A percentile compares a stretch with the other conserved stretches of the same genome.
phyloP scores from a whole-genome alignment of 192 early-diverging fungal species.

The Haplosporangium gracile region DNA sequence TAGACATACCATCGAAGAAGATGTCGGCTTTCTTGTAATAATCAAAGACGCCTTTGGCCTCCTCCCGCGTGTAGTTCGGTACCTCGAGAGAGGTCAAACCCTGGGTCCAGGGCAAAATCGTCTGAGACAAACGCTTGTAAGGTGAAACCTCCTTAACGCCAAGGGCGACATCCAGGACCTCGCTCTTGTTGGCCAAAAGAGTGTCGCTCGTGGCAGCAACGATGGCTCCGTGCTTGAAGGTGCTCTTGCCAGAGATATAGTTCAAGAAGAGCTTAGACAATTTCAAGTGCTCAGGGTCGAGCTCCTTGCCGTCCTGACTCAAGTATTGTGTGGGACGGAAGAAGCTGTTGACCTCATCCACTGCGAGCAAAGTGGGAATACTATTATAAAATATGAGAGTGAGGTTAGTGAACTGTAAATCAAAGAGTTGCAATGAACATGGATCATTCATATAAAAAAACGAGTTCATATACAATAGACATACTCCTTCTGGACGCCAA shows the following conservation, averaged over 20 bases:
- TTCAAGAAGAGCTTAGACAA: slow-evolving; percentile 62
- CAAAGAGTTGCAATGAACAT: not conserved
- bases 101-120: slow-evolving; percentile 43
- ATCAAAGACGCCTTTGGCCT: slow-evolving; percentile 62
- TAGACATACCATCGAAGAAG: slow-evolving; percentile 40
- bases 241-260: slow-evolving; percentile 61
- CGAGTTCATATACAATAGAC: not conserved
- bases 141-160: slow-evolving; percentile 47
- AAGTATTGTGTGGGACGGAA: slow-evolving; percentile 62
- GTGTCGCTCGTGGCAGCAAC: slow-evolving; percentile 55
- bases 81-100: slow-evolving; percentile 54
- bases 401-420: not conserved
- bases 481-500: slow-evolving; percentile 53
- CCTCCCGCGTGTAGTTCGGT: slow-evolving; percentile 55
- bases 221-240: slow-evolving; percentile 59
- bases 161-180: slow-evolving; percentile 55
- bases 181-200: slow-evolving; percentile 47
- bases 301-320: slow-evolving; percentile 48
- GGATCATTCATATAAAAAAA: not conserved
- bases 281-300: slow-evolving; percentile 57
- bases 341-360: slow-evolving; percentile 67
- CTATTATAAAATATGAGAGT: slow-evolving; percentile 15
- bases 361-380: slow-evolving; percentile 62
- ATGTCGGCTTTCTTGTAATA: slow-evolving; percentile 61
- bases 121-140: slow-evolving; percentile 48